These are phyloP conservation scores for Cladosporium sp. DNA, from an alignment of 2,329 filamentous ascomycete genomes.

Conservation along the genomic window DNA sequence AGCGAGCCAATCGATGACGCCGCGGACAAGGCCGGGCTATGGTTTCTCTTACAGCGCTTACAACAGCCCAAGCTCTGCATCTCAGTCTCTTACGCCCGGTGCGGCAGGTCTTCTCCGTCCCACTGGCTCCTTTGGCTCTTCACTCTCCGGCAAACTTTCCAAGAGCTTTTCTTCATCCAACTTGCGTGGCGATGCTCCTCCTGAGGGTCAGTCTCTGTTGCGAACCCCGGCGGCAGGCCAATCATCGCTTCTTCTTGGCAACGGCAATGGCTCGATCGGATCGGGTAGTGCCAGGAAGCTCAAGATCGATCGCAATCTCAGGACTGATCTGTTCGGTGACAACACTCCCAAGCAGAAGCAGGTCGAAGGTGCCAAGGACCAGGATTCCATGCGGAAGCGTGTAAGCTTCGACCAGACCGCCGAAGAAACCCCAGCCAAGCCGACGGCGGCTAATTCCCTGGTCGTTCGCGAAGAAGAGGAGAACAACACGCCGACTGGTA, in stretches of 20 bases:
- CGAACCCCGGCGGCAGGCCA: constrained; percentile 8
- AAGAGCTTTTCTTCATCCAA: constrained; percentile 89
- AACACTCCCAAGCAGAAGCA: constrained; percentile 14
- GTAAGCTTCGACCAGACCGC: constrained; percentile 79
- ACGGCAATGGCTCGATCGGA: constrained; percentile 54
- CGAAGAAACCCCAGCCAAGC: constrained; percentile 28
- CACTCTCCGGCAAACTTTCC: constrained; percentile 49
- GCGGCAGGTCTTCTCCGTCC: constrained; percentile 57
- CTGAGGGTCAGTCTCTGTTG: constrained; percentile 8
- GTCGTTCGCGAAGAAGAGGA: constrained; percentile 41
- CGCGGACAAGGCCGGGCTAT: constrained; percentile 49
- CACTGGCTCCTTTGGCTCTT: constrained; percentile 59
- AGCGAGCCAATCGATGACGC: constrained; percentile 8
- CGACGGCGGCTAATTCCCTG: constrained; percentile 38
- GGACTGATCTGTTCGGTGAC: constrained; percentile 56
- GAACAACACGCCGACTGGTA: constrained; percentile 14
- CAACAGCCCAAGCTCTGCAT: constrained; percentile 59
- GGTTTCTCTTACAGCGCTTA: constrained; percentile 93
- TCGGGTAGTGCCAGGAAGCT: constrained; percentile 78
- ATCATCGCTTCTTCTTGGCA: constrained; percentile 9
- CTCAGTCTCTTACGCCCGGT: constrained; percentile 58
- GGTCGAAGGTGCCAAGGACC: constrained; percentile 21
- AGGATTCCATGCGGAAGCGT: constrained; percentile 58
- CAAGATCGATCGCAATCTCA: constrained; percentile 81
- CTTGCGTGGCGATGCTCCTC: constrained; percentile 70